Base-by-base conservation (phyloP, 2,329 filamentous ascomycete genomes). In the Penicillium sp. region DNA sequence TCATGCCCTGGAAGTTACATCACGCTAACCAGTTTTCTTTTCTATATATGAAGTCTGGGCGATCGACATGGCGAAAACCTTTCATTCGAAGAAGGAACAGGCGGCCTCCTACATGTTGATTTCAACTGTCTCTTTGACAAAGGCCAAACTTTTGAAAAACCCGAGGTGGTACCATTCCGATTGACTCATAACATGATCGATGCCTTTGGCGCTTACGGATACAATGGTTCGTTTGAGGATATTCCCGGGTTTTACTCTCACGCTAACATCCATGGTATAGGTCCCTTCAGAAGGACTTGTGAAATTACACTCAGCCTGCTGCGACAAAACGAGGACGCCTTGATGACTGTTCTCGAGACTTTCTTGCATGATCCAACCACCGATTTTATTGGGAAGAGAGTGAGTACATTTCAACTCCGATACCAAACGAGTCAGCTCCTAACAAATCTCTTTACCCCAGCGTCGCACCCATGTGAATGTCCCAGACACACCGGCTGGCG, bases 61-160 rank as follows among this genome's bases (percentile, higher is more conserved):
- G 94, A 99, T 74, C 87, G 94, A 4, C 94, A 99, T 75, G 93
- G 93, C 55, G 94, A 99, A 73, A 99, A 99, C 73, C 90, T 99
- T 52, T 84, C 97, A 31, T 86, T 99, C 32, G 91, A 97, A 72
- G 91, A 97, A 76, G 88, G 89, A 54, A 95, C 91, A 61, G 94
- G 95, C 42, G 93, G 93, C 49, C 86, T 96, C 3, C 90, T 99
- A 74, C 94, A 99, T 74, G 95, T 99, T 44, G 94, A 99, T 75
- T 99, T 99, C 81, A 99, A 99, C 76, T 99, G 95, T 73, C 85
- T 99, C 5, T 99, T 99, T 72, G 95, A 99, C 78, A 99, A 99
- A 70, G 94, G 94, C 1, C 83, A 93, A 39, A 97, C 92, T 0
- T 97, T 99, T 70, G 88, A 91, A 59, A 96, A 95, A 72, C 93